Base-by-base conservation (phyloP, 371 early-diverging fungal genomes). In the Basidiobolus meristosporus region DNA sequence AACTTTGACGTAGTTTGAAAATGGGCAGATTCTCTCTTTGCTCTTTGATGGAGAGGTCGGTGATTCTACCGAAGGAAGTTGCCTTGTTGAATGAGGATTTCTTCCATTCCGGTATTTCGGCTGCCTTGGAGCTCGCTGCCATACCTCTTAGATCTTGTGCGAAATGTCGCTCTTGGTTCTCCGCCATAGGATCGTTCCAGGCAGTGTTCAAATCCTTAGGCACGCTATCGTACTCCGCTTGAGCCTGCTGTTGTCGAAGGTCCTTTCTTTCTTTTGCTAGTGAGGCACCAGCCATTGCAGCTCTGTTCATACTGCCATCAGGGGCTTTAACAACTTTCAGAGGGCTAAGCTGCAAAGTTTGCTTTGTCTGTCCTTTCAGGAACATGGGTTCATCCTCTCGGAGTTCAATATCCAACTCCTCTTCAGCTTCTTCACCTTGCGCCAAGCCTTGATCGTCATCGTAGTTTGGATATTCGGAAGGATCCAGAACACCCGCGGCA, bases 271-370 rank as follows among this genome's bases (percentile, higher is more conserved):
- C 95, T 50, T 90, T 91, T 3, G 96, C 90, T 15, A 90, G 53
- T 0, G 90, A 70, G 0, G 90, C 90, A 17, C 92, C 91, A 2
- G 85, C 77, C 36, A 92, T 52, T 2, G 98, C 98, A 0, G 96
- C 90, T 9, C 96, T 76, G 56, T 95, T 93, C 60, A 97, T 47
- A 1, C 89, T 79, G 10, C 98, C 98, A 51, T 93, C 96, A 7
- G 96, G 96, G 19, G 87, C 87, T 54, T 95, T 92, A 35, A 95
- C 90, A 10, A 97, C 83, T 50, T 92, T 93, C 50, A 97, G 76
- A 19, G 98, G 98, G 53, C 82, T 81, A 12, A 97, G 64, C 41
- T 89, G 77, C 15, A 95, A 51, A 0, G 83, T 69, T 37, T 77
- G 70, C 28, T 71, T 68, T 0, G 89, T 87, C 47, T 95, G 98